These are phyloP conservation scores for Lodderomyces oxycetoniae DNA, from an alignment of 1,139 yeast species.

Conservation along the genomic window DNA sequence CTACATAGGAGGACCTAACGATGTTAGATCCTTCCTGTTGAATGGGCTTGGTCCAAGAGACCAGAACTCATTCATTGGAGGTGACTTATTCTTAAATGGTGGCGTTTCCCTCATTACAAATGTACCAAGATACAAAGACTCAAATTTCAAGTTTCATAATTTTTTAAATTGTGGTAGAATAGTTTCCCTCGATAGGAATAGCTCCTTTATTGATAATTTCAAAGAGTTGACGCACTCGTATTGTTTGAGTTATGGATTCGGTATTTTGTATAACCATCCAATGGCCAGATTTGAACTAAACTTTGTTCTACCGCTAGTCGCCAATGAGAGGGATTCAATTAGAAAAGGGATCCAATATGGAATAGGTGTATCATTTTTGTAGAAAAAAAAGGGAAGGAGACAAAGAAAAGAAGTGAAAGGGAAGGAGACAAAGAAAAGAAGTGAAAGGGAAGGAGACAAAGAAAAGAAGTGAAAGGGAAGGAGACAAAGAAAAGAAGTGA, in stretches of 20 bases:
- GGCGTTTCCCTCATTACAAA: conserved; percentile 67
- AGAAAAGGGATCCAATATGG: conserved; percentile 94
- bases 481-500: no score
- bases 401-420: no score
- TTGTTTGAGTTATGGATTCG: conserved; percentile 66
- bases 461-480: no score
- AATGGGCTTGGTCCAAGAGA: conserved; percentile 88
- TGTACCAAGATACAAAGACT: conserved; percentile 56
- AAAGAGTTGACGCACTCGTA: conserved; percentile 26
- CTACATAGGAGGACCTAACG: conserved; percentile 72
- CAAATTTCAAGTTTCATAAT: conserved; percentile 64
- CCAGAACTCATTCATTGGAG: conserved; percentile 62
- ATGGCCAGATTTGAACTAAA: conserved; percentile 89
- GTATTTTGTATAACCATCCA: conserved; percentile 79
- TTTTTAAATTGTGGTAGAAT: conserved; percentile 75
- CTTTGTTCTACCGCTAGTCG: conserved; percentile 70
- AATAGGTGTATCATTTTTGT: conserved; percentile 79
- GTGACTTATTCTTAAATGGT: conserved; percentile 66
- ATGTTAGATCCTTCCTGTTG: conserved; percentile 67
- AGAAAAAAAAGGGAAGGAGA: no score
- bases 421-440: no score
- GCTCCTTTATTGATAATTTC: conserved; percentile 17
- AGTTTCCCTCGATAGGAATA: conserved; percentile 35
- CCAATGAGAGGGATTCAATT: conserved; percentile 58
- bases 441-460: no score